Base-by-base conservation (phyloP, 108 stramenopile genomes). In the Schizochytrium sp. region DNA sequence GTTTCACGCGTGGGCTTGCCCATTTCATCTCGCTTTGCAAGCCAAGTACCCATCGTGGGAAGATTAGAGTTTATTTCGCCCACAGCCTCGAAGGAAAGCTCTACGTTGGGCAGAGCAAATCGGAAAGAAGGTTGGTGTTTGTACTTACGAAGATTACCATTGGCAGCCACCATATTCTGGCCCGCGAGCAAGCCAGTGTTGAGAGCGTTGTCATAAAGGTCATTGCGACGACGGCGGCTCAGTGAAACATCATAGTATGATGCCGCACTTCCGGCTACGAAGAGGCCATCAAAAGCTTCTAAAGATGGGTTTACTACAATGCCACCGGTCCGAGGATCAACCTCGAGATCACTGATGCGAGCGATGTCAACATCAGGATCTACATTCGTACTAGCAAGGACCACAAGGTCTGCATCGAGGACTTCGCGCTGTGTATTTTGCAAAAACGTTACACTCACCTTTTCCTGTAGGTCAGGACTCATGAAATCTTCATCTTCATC, bases 311-410 rank as follows among this genome's bases (percentile, higher is more conserved):
- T 83, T 47, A 49, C 47, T n/a, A 83, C 76, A 28, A 83, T 83
- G 76, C 76, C 76, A 55, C 76, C 76, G 3, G 47, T 47, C 2
- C 76, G 47, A 10, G 47, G 47, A 53, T 83, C 76, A 40, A 83
- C 53, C 2, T 83, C 76, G 47, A 83, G 53, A 40, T 83, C 53
- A 28, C 76, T 83, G 12, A n/a, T 1, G 2, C 28, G 76, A 7
- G 76, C 76, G 55, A 83, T 83, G 28, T 83, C 76, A 47, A 83
- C 76, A 50, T 83, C 40, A 5, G 76, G 76, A 53, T 55, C 53
- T 28, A 83, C 76, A 42, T 83, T 83, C 40, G 76, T 83, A 28
- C 76, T 83, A 8, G 76, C 76, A 38, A 83, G 76, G 28, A 83
- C 76, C 10, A 83, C 76, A 46, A 83, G 53, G 76, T 83, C 76